Evolutionary conservation across 2,329 filamentous ascomycete species (phyloP).

Genomic region (Aspergillus novofumigatus): DNA sequence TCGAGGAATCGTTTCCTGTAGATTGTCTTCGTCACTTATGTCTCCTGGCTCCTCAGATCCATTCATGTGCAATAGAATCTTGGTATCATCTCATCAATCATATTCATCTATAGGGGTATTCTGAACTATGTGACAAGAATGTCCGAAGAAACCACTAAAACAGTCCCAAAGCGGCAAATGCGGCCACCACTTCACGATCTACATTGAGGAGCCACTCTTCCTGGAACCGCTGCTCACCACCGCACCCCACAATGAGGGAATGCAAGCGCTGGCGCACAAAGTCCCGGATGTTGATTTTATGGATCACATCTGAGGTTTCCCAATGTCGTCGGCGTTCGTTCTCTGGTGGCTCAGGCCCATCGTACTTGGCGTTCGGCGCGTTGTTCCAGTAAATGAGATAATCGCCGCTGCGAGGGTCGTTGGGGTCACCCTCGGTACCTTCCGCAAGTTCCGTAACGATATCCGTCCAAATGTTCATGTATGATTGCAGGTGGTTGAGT

Average conservation of each 20-base stretch:
- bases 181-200: constrained; percentile 39
- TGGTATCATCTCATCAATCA: neutral
- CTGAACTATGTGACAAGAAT: neutral
- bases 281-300: constrained; percentile 42
- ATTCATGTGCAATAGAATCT: neutral
- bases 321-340: constrained; percentile 38
- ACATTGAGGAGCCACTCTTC: constrained; percentile 43
- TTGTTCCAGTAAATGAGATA: constrained; percentile 41
- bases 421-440: constrained; percentile 34
- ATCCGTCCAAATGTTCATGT: constrained; percentile 46
- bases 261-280: constrained; percentile 42
- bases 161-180: constrained; percentile 37
- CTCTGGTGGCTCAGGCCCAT: constrained; percentile 39
- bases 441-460: constrained; percentile 43
- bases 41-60: too few species aligned
- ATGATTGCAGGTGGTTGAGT: constrained; percentile 43
- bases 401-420: constrained; percentile 31
- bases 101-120: neutral
- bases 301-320: constrained; percentile 39
- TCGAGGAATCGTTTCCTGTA: too few species aligned
- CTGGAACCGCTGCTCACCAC: constrained; percentile 40
- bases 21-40: too few species aligned
- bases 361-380: constrained; percentile 29
- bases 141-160: constrained; percentile 13
- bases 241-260: constrained; percentile 36